Evolutionary conservation across 192 early-diverging fungal species (phyloP), one percentile per base, ranked within the genome.

Genomic region (Fimicolochytrium jonesii): DNA sequence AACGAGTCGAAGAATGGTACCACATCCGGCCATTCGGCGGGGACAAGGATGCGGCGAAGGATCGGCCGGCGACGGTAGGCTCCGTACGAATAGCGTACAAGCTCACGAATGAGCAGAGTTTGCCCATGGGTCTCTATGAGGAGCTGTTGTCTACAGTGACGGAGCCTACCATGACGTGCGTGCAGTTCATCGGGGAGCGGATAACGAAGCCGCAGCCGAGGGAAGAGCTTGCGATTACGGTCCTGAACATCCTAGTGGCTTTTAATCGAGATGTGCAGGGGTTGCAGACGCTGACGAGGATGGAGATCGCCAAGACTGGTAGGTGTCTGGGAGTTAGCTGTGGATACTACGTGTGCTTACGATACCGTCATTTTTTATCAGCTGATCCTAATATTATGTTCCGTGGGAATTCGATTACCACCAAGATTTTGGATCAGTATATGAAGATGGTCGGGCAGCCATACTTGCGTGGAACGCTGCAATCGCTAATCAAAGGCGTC

Each of bases 361-460:
- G 10, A n/a, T 47, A 47, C 3, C 18, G 15, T 62, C 34, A 2
- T 35, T 35, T 6, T 59, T 18, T 54, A 1, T 46, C 50, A 67
- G 83, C 68, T 26, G 68, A 82, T 41, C 61, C 71, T 6, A 83
- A 85, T 66, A 84, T 78, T 22, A 56, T 84, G 11, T 85, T 85
- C 59, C 64, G 83, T 20, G 83, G 77, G 9, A 85, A 82, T 39
- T 71, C 78, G 4, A 46, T 85, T 25, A 70, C 80, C 6, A 84
- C 78, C 22, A 85, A 85, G 62, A 55, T 68, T 25, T 56, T 85
- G 0, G 83, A 85, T 36, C 66, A 78, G 39, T 85, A 80, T 54
- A 81, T 85, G 81, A 82, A 85, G 60, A 49, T 65, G 20, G 34
- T 79, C 29, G 83, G 70, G 3, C 30, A 52, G 37, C 67, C 68